phyloP scores from a whole-genome alignment of 495 filamentous ascomycete genomes.

The Amphirosellinia nigrospora region DNA sequence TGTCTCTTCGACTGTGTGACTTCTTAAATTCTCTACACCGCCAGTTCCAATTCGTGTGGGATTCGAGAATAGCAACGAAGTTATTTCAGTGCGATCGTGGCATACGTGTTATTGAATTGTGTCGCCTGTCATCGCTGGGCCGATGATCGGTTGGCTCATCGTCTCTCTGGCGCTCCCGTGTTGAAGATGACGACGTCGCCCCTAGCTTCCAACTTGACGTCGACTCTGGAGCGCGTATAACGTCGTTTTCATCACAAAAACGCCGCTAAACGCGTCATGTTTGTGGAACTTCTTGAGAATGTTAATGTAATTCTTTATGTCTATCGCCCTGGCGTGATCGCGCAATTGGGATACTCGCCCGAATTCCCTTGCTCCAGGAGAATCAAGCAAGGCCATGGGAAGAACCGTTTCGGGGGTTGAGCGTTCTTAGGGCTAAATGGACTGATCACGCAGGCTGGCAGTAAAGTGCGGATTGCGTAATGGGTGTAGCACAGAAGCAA shows the following conservation, averaged over 20 bases:
- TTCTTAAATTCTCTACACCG: constrained; percentile 53
- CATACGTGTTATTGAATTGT: constrained; percentile 70
- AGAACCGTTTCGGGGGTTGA: constrained; percentile 72
- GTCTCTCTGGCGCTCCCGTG: constrained; percentile 70
- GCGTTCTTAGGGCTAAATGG: constrained; percentile 50
- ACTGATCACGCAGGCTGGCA: constrained; percentile 61
- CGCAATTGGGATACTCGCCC: constrained; percentile 64
- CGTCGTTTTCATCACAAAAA: constrained; percentile 63
- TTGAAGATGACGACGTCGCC: constrained; percentile 82
- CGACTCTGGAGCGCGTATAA: constrained; percentile 70
- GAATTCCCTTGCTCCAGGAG: constrained; percentile 55
- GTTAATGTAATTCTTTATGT: constrained; percentile 67
- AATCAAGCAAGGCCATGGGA: constrained; percentile 59
- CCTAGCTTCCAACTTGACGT: constrained; percentile 82
- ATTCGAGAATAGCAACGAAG: constrained; percentile 49
- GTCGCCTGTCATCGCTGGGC: constrained; percentile 68
- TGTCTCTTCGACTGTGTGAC: constrained; percentile 60
- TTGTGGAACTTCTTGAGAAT: constrained; percentile 62
- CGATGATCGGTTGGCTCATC: constrained; percentile 68
- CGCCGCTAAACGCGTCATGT: constrained; percentile 54
- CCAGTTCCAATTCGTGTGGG: constrained; percentile 61
- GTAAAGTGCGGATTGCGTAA: constrained; percentile 62
- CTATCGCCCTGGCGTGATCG: constrained; percentile 68
- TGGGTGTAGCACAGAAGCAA: constrained; percentile 71
- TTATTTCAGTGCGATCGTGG: constrained; percentile 56